These are phyloP conservation scores for Mesembryanthemum crystallinum DNA, from an alignment of 148 eudicot genomes.

Conservation along the genomic window DNA sequence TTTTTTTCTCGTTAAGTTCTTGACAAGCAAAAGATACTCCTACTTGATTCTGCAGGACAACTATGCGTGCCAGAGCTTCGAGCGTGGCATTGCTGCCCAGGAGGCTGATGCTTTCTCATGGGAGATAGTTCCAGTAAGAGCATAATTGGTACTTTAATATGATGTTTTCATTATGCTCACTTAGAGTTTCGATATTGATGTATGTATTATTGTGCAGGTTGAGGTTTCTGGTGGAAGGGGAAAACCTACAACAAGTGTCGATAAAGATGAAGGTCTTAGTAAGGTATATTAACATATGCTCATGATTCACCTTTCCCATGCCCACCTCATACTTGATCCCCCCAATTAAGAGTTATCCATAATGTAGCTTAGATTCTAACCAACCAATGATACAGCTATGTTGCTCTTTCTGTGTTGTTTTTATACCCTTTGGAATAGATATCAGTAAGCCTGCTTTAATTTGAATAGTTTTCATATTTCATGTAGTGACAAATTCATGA, in stretches of 20 bases:
- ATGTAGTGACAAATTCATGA: neutral
- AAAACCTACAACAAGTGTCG: constrained; percentile 72
- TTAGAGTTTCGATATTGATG: neutral
- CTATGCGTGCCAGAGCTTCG: constrained; percentile 93
- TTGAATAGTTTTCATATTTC: neutral
- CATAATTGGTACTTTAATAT: neutral
- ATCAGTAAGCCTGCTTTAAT: too few species aligned
- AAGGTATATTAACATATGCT: constrained; percentile 48
- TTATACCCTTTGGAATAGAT: too few species aligned
- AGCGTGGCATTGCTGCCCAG: constrained; percentile 92
- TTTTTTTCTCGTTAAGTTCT: too few species aligned
- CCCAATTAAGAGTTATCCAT: too few species aligned
- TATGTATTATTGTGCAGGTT: constrained; percentile 50
- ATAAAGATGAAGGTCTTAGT: constrained; percentile 91
- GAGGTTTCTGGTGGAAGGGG: constrained; percentile 97
- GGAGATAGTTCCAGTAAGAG: constrained; percentile 91
- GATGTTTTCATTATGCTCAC: neutral
- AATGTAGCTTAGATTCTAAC: neutral
- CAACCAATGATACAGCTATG: neutral
- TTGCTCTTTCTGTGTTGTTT: too few species aligned
- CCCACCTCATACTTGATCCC: too few species aligned
- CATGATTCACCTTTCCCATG: neutral
- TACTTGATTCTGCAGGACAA: constrained; percentile 57
- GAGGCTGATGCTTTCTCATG: constrained; percentile 78
- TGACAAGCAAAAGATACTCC: constrained; percentile 2